Conservation (phyloP, 306 rosid species). For the Dryas alaskensis region DNA sequence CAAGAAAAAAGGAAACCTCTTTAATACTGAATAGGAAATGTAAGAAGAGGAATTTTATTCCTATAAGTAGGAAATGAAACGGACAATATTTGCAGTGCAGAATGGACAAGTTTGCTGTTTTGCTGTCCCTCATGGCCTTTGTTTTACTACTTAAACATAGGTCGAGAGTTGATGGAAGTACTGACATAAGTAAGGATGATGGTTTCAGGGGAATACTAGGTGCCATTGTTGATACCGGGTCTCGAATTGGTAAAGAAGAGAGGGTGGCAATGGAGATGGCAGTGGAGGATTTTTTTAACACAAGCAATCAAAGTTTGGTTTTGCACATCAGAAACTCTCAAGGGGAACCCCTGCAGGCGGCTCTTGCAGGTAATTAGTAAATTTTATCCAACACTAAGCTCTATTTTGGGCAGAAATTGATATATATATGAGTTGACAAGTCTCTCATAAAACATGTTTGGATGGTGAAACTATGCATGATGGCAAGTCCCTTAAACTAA, state of each 20-base stretch:
- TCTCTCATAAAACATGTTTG: too few species aligned
- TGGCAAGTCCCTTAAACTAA: too few species aligned
- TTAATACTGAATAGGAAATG: neutral
- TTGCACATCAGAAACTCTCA: constrained; percentile 13
- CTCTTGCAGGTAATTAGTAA: constrained; percentile 6
- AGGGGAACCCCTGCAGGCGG: constrained; percentile 13
- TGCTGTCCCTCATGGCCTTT: neutral
- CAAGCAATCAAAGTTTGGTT: neutral
- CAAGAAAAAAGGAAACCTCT: neutral
- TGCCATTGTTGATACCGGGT: constrained; percentile 5
- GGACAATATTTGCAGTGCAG: neutral
- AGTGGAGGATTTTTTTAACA: constrained; percentile 10
- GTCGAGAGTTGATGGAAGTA: neutral
- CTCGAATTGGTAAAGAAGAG: constrained; percentile 15
- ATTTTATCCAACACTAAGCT: neutral
- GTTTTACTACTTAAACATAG: neutral
- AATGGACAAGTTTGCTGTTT: neutral
- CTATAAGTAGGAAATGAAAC: neutral
- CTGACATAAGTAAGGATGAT: neutral
- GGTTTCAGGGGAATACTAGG: neutral
- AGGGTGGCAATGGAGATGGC: constrained; percentile 19
- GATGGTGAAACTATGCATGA: too few species aligned
- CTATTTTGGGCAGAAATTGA: neutral
- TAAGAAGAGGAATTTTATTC: neutral
- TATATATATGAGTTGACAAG: neutral